Evolutionary conservation across 768 basidiomycete genomes (phyloP).

Genomic region (Leccinum barrowsii): DNA sequence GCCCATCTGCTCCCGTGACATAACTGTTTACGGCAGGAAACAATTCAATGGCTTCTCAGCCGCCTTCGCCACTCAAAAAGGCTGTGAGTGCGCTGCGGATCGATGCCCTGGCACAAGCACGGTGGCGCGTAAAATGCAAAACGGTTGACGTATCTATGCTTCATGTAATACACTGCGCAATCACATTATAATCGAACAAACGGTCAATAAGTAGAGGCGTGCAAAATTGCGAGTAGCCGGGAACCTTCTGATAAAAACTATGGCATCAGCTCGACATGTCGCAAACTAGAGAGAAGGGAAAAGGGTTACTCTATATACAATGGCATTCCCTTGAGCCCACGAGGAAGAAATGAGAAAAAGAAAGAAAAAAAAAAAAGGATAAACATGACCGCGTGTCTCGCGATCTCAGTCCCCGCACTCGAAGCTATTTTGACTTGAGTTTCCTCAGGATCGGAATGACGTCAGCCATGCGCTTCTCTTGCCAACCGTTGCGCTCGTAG

Average conservation of each 20-base stretch:
- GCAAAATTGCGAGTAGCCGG: neutral
- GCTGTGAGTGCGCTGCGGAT: conserved; percentile 11
- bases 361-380: neutral
- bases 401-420: neutral
- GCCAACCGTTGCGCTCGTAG: conserved; percentile 12
- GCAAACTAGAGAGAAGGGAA: neutral
- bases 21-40: conserved; percentile 13
- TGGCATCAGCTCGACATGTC: neutral
- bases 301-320: neutral
- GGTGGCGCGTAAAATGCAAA: neutral
- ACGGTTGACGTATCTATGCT: neutral
- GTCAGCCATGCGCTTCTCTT: conserved; percentile 24
- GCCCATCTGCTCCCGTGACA: neutral
- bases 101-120: neutral
- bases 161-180: neutral
- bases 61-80: neutral
- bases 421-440: conserved; percentile 18
- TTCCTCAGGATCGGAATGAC: conserved; percentile 30
- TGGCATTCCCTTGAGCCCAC: neutral
- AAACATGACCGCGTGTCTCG: neutral
- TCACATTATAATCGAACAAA: conserved; percentile 2
- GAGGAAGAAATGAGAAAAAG: neutral
- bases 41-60: neutral
- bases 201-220: neutral
- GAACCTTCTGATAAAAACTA: neutral